Conservation (phyloP, 495 filamentous ascomycete species). For the Penicillium robsamsonii region DNA sequence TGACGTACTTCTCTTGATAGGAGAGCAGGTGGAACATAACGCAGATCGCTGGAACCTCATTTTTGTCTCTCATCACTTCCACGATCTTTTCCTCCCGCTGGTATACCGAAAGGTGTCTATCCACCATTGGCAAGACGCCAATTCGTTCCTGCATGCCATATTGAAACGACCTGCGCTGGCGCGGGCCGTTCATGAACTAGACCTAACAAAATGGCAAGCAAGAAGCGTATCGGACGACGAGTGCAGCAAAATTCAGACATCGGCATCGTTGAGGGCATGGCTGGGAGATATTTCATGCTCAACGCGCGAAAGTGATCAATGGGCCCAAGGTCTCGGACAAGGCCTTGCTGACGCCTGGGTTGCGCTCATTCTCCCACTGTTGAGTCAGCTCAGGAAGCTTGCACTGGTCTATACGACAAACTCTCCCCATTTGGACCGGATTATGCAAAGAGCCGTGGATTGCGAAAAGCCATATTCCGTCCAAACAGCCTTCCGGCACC, state of each 20-base stretch:
- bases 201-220: conserved; percentile 25
- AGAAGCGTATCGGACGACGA: conserved; percentile 7
- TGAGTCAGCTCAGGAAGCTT: conserved; percentile 28
- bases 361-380: conserved; percentile 29
- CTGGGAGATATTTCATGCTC: conserved; percentile 19
- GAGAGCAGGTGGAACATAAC: conserved; percentile 29
- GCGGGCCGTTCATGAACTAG: conserved; percentile 25
- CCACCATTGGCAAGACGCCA: conserved; percentile 18
- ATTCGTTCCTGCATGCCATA: conserved; percentile 28
- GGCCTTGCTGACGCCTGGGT: conserved; percentile 34
- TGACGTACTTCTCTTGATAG: conserved; percentile 35
- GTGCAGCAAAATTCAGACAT: neutral
- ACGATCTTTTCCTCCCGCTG: conserved; percentile 31
- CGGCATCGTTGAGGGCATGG: conserved; percentile 11
- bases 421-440: conserved; percentile 23
- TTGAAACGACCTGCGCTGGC: conserved; percentile 26
- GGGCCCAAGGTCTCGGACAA: conserved; percentile 24
- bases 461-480: conserved; percentile 22
- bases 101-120: conserved; percentile 26
- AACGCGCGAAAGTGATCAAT: conserved; percentile 23
- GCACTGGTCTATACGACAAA: conserved; percentile 23
- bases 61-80: conserved; percentile 32
- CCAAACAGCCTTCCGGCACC: conserved; percentile 17
- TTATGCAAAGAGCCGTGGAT: conserved; percentile 23
- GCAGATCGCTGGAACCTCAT: conserved; percentile 34